Evolutionary conservation across 352 stramenopile species (phyloP).

Genomic region (Lagenidium sp.): DNA sequence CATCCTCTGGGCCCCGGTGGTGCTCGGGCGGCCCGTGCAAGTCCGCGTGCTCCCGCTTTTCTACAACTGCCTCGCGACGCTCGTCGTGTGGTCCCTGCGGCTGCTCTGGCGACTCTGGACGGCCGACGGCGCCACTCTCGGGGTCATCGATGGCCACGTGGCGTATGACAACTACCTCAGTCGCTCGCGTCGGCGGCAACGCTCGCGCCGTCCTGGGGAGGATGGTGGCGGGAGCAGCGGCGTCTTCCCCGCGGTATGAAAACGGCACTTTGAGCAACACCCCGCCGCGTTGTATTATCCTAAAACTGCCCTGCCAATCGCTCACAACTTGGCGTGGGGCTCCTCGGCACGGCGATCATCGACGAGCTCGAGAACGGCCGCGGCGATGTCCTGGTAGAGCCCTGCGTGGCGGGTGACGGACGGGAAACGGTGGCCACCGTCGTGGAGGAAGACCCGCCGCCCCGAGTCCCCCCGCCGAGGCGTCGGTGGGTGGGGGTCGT

Average conservation of each 20-base stretch:
- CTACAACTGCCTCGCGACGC: slow-evolving; percentile 2
- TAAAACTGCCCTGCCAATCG: no score
- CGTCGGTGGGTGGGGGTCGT: slow-evolving; percentile 7
- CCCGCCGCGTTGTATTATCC: no score
- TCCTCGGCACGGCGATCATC: slow-evolving; percentile 17
- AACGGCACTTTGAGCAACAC: no score
- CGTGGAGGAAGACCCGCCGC: slow-evolving; percentile 16
- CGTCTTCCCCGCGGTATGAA: no score
- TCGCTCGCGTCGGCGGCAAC: background rate
- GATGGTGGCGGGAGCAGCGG: no score
- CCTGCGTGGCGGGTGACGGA: slow-evolving; percentile 6
- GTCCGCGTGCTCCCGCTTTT: background rate
- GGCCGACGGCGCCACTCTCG: background rate
- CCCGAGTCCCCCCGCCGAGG: background rate
- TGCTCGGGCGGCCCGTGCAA: background rate
- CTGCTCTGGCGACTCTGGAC: slow-evolving; percentile 5
- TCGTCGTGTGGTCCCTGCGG: slow-evolving; percentile 4
- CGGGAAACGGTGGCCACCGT: slow-evolving; percentile 23
- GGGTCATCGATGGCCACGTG: slow-evolving; percentile 11
- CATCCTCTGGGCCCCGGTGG: background rate
- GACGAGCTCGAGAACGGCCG: slow-evolving; percentile 9
- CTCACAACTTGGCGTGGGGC: no score
- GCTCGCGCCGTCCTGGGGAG: no score
- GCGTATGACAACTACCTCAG: slow-evolving; percentile 11
- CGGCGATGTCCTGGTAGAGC: slow-evolving; percentile 23